These are phyloP conservation scores for Cynara cardunculus DNA, from an alignment of 129 eudicot species.

Conservation along the genomic window DNA sequence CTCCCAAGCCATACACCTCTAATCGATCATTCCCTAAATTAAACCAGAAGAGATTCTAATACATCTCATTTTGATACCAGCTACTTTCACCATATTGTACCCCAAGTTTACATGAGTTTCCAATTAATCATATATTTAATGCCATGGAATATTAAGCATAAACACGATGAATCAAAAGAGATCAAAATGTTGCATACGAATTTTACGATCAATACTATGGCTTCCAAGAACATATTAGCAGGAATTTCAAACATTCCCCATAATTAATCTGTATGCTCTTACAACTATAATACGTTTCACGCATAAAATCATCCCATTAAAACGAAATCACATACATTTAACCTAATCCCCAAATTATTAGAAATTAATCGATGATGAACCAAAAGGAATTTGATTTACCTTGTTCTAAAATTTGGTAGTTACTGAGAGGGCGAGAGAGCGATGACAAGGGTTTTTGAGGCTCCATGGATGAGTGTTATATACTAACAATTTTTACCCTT, in stretches of 20 bases:
- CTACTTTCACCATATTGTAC: neutral
- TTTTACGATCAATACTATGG: slow-evolving; percentile 9
- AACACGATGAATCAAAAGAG: neutral
- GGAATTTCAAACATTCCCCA: neutral
- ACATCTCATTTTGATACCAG: neutral
- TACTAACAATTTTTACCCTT: slow-evolving; percentile 18
- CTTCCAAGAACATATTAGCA: slow-evolving; percentile 10
- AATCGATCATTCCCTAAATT: neutral
- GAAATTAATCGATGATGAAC: neutral
- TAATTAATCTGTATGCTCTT: neutral
- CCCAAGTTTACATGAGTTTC: neutral
- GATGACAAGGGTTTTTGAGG: slow-evolving; percentile 26
- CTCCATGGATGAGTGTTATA: slow-evolving; percentile 2
- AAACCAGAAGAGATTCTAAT: neutral
- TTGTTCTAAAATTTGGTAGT: slow-evolving; percentile 1
- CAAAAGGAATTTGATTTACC: slow-evolving; percentile 6
- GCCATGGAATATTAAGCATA: neutral
- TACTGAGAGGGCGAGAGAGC: neutral
- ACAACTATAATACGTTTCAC: neutral
- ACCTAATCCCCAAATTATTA: neutral
- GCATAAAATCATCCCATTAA: neutral
- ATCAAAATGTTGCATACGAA: neutral
- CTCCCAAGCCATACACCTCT: neutral
- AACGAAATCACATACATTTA: neutral
- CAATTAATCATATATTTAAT: neutral